Base-by-base conservation (phyloP, 306 rosid genomes). In the Malus sieversii region DNA sequence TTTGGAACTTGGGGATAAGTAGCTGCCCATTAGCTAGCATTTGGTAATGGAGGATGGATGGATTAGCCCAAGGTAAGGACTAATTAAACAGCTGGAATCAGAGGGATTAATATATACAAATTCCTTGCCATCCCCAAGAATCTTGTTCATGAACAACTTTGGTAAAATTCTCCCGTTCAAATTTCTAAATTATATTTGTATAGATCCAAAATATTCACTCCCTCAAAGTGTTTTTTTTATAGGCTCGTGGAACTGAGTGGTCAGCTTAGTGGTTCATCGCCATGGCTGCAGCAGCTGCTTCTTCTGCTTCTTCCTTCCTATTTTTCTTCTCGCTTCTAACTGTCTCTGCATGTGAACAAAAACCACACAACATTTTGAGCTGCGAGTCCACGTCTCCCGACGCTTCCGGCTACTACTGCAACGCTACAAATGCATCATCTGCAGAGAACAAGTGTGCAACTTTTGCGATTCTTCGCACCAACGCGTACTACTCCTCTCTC, bases 401-500 rank as follows among this genome's bases (percentile, higher is more conserved):
- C 53, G 79, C 80, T 58, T 90, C 79, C 70, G 88, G 86, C 80
- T 91, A 81, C 78, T 81, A 27, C 75, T 88, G 97, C 87, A 83
- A 52, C 59, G 20, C 55, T 20, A 38, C 71, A 46, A 87, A 81
- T 44, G 83, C 46, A 19, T 72, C 75, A 16, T 72, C 65, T 58
- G 19, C 32, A 72, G 78, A 75, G 13, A 67, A 72, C 73, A 85
- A 82, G 68, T 95, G 98, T 71, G 79, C 35, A 46, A 90, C 98
- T 25, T 90, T 85, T 76, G 91, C 92, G 66, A 84, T 90, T 66
- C 81, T 95, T 68, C 82, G 85, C 62, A 73, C 97, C 2, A 92
- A 90, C 78, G 76, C 92, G 55, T 79, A 83, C 75, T 90, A 80
- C 78, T 89, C 97, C 2, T 92, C 96, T 33, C 92, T 92, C 40